A percentile compares a stretch with the other conserved stretches of the same genome.
phyloP scores from a whole-genome alignment of 2,329 filamentous ascomycete species.

The Rutstroemia sp. region DNA sequence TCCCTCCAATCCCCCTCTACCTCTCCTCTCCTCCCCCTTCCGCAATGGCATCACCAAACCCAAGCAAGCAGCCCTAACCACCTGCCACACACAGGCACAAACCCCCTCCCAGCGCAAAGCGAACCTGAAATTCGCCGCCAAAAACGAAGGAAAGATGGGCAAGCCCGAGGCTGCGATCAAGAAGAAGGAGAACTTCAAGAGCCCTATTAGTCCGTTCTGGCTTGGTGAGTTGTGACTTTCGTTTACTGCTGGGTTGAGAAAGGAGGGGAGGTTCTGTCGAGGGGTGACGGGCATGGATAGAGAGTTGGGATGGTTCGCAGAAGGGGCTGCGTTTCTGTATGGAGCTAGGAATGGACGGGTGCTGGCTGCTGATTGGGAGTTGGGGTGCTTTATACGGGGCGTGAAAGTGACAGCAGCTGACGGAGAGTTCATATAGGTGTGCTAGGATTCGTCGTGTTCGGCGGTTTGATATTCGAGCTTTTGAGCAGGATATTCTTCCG shows the following conservation, averaged over 20 bases:
- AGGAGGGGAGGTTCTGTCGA: neutral
- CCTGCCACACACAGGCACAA: slow-evolving; percentile 55
- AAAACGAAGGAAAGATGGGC: slow-evolving; percentile 67
- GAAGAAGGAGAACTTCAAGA: slow-evolving; percentile 42
- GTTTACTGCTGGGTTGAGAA: neutral
- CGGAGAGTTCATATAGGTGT: slow-evolving; percentile 14
- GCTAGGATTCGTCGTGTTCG: slow-evolving; percentile 29
- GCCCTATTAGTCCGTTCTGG: slow-evolving; percentile 58
- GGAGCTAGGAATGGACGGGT: too few relatives aligned
- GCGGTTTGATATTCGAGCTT: slow-evolving; percentile 32
- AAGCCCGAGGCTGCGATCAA: slow-evolving; percentile 61
- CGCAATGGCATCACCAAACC: neutral
- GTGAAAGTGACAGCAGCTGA: neutral
- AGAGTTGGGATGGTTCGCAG: neutral
- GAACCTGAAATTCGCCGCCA: slow-evolving; percentile 71
- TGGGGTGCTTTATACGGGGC: neutral
- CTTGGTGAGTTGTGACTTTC: slow-evolving; percentile 42
- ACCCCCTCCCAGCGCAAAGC: slow-evolving; percentile 76
- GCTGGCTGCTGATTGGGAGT: neutral
- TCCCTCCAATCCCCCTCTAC: neutral
- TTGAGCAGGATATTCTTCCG: slow-evolving; percentile 29
- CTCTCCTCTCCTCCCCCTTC: neutral
- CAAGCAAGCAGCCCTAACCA: neutral
- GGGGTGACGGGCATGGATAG: neutral
- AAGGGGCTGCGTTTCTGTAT: too few relatives aligned